Evolutionary conservation across 257 asterid genomes (phyloP), one percentile per base, ranked within the genome.

Genomic region (Nicotiana paniculata): DNA sequence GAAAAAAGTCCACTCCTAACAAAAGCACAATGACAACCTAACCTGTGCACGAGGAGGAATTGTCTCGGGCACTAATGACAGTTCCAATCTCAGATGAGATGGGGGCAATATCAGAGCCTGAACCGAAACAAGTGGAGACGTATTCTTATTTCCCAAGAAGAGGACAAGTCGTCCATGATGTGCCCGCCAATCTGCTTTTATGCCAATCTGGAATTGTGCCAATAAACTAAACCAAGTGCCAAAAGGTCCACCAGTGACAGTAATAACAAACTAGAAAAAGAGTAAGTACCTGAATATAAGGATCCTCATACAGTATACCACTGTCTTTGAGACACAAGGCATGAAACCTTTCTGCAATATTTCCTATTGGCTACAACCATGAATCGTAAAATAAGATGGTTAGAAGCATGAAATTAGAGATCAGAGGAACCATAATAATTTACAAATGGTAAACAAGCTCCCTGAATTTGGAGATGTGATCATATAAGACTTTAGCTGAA

Each of bases 11-110:
- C 80, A 26, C 59, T 72, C 62, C 62, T 48, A 48, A 26, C 4
- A 74, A n/a, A 26, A 48, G 63, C 80, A 51, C 80, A 15, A 16
- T 30, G 30, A 55, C 3, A 80, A 77, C 55, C 84, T 28, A 37
- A 93, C 98, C 97, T 95, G 98, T 55, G 98, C 98, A 85, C 98
- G 90, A 32, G 98, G 98, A 64, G 98, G 98, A 86, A 95, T 95
- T 64, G 97, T 93, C 46, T 93, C 98, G 0, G 98, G 98, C 74
- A 95, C 98, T 82, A 89, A 85, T 26, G 98, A 95, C 81, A 92
- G 91, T 83, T 95, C 98, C 82, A 87, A 72, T 87, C 86, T 93
- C 84, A 95, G 86, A 89, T 95, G 95, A 55, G 93, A 89, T 39
- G 98, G 98, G 81, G 98, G 90, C 88, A 93, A 84, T 82, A 95